These are phyloP conservation scores for Talaromyces sp. DNA, from an alignment of 2,329 filamentous ascomycete genomes.

Conservation along the genomic window DNA sequence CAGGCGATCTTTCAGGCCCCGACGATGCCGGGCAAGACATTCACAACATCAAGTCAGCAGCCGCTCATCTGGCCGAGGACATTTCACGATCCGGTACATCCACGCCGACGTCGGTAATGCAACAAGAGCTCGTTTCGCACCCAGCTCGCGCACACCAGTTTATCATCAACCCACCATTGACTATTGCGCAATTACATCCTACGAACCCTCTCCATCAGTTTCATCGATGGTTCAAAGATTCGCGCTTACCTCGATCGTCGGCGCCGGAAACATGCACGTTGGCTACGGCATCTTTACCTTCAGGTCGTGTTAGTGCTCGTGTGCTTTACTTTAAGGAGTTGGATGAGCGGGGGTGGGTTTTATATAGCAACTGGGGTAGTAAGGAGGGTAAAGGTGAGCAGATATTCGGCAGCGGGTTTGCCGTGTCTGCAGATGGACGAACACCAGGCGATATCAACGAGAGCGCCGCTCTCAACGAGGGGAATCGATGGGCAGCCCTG, in stretches of 20 bases:
- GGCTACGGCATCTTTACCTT: constrained; percentile 76
- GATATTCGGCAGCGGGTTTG: constrained; percentile 29
- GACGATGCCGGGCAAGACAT: constrained; percentile 12
- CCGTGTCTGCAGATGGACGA: constrained; percentile 8
- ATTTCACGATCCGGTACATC: constrained; percentile 28
- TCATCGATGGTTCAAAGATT: constrained; percentile 78
- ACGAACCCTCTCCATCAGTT: constrained; percentile 72
- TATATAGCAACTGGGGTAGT: constrained; percentile 88
- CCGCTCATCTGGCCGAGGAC: constrained; percentile 11
- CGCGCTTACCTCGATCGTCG: constrained; percentile 56
- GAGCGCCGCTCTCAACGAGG: constrained; percentile 19
- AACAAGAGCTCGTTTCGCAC: constrained; percentile 31
- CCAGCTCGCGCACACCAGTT: constrained; percentile 42
- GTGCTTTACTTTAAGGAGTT: constrained; percentile 95
- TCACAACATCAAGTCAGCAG: constrained; percentile 1
- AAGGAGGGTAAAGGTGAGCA: constrained; percentile 47
- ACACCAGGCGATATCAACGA: constrained; percentile 13
- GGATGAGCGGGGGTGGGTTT: constrained; percentile 73
- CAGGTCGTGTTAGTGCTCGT: constrained; percentile 76
- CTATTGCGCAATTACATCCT: constrained; percentile 37
- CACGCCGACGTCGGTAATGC: constrained; percentile 32
- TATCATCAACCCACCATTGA: constrained; percentile 38
- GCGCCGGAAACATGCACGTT: constrained; percentile 87
- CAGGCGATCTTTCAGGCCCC: constrained; percentile 35
- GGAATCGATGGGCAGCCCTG: constrained; percentile 72